Evolutionary conservation across 441 rosid genomes (phyloP).

Genomic region (Metrosideros polymorpha): DNA sequence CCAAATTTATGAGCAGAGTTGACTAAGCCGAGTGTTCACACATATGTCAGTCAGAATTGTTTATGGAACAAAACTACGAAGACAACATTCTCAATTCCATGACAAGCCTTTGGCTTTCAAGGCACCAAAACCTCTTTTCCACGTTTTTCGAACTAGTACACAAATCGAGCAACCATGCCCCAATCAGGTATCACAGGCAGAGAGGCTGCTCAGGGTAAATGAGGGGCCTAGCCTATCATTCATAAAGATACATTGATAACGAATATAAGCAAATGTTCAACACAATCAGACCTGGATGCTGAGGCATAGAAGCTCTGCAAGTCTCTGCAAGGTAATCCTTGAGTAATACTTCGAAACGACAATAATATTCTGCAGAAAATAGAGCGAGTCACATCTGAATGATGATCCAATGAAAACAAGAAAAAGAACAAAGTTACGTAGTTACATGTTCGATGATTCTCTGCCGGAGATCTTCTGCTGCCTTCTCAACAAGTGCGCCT

Average conservation of each 20-base stretch:
- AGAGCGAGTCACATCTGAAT: background rate
- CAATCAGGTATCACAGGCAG: background rate
- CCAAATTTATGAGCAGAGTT: background rate
- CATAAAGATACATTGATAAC: background rate
- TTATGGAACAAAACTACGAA: rapidly evolving
- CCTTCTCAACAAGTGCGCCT: constrained; percentile 84
- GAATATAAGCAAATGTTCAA: background rate
- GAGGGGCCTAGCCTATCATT: background rate
- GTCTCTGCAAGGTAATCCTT: constrained; percentile 76
- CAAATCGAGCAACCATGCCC: background rate
- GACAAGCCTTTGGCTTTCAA: background rate
- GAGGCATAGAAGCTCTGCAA: constrained; percentile 83
- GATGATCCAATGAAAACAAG: background rate
- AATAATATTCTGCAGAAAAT: constrained; percentile 74
- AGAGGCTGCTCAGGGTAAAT: background rate
- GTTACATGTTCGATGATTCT: constrained; percentile 94
- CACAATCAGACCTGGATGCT: constrained; percentile 47
- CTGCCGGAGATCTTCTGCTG: constrained; percentile 82
- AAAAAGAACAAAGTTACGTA: background rate
- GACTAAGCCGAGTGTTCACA: background rate
- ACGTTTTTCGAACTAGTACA: background rate
- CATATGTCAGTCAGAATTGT: background rate
- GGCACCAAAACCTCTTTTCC: background rate
- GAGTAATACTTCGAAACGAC: constrained; percentile 96
- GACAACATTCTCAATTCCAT: background rate